Evolutionary conservation across 1,284 basidiomycete species (phyloP).

Genomic region (Volvariella volvacea): DNA sequence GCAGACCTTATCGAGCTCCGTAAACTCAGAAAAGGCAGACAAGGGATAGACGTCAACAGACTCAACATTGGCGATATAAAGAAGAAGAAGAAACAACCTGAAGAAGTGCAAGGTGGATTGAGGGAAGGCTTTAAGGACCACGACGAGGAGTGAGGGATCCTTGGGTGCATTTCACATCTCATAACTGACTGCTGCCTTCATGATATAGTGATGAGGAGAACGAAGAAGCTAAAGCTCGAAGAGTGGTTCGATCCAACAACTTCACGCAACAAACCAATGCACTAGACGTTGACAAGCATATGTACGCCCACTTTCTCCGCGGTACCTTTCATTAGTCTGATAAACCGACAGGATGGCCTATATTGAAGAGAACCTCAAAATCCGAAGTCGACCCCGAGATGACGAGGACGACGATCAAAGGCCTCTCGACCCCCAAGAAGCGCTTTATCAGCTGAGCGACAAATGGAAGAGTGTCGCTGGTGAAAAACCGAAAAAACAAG

Average conservation of each 20-base stretch:
- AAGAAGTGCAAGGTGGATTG: slow-evolving; percentile 52
- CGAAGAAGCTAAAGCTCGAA: slow-evolving; percentile 61
- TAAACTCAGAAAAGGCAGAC: slow-evolving; percentile 65
- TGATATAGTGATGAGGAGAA: slow-evolving; percentile 49
- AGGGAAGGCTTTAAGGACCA: slow-evolving; percentile 40
- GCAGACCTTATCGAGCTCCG: slow-evolving; percentile 84
- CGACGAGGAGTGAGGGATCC: slow-evolving; percentile 51
- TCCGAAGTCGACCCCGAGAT: slow-evolving; percentile 58
- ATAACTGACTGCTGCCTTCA: slow-evolving; percentile 2
- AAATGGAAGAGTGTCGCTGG: slow-evolving; percentile 53
- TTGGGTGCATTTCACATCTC: background rate
- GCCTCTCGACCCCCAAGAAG: slow-evolving; percentile 70
- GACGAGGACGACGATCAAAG: slow-evolving; percentile 36
- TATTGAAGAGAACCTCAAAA: slow-evolving; percentile 88
- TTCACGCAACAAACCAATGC: slow-evolving; percentile 96
- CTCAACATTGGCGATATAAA: slow-evolving; percentile 80
- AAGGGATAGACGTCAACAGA: slow-evolving; percentile 84
- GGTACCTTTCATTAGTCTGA: background rate
- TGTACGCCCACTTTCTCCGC: slow-evolving; percentile 47
- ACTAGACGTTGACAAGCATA: slow-evolving; percentile 96
- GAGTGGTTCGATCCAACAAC: slow-evolving; percentile 81
- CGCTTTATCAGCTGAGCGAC: slow-evolving; percentile 76
- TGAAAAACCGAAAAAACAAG: slow-evolving; percentile 32
- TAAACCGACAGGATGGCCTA: slow-evolving; percentile 85
- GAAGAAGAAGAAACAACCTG: slow-evolving; percentile 59